Percentiles rank a stretch among this genome's conserved stretches.
Conservation (phyloP, 2,329 filamentous ascomycete genomes). For the Colletotrichum sp. region DNA sequence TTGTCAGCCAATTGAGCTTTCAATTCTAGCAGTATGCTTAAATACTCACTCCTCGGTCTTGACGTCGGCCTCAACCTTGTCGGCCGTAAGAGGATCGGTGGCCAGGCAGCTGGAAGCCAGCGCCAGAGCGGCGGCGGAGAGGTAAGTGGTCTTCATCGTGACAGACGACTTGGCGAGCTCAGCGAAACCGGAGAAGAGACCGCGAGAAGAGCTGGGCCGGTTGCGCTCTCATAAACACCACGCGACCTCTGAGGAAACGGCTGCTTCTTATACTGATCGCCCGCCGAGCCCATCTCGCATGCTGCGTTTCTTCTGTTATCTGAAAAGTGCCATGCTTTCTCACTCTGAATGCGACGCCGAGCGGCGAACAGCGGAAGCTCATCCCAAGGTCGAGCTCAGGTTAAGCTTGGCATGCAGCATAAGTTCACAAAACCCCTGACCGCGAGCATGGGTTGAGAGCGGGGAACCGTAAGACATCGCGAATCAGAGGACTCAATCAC, state of each 20-base stretch:
- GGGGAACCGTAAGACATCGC: background rate
- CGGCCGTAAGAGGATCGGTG: conserved; percentile 37
- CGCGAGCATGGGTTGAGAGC: background rate
- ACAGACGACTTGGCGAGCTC: background rate
- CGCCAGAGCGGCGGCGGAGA: conserved; percentile 12
- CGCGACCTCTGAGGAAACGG: background rate
- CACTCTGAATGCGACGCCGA: background rate
- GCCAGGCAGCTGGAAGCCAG: conserved; percentile 6
- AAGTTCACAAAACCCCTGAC: background rate
- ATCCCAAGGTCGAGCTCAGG: background rate
- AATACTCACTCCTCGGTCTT: conserved; percentile 37
- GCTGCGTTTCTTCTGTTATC: background rate
- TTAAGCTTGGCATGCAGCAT: conserved; percentile 6
- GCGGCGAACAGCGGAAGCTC: background rate
- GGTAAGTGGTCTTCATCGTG: conserved; percentile 16
- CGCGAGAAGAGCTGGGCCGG: background rate
- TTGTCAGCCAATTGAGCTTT: background rate
- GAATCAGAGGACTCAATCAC: conserved; percentile 3
- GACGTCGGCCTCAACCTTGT: conserved; percentile 45
- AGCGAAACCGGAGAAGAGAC: background rate
- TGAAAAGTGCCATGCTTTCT: background rate
- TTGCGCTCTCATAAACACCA: background rate
- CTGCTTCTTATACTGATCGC: background rate
- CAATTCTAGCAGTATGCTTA: fast-evolving
- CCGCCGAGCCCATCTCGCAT: background rate